A percentile compares a stretch with the other conserved stretches of the same genome.
phyloP scores from a whole-genome alignment of 176 grass and related monocot species.

The Phragmites australis region DNA sequence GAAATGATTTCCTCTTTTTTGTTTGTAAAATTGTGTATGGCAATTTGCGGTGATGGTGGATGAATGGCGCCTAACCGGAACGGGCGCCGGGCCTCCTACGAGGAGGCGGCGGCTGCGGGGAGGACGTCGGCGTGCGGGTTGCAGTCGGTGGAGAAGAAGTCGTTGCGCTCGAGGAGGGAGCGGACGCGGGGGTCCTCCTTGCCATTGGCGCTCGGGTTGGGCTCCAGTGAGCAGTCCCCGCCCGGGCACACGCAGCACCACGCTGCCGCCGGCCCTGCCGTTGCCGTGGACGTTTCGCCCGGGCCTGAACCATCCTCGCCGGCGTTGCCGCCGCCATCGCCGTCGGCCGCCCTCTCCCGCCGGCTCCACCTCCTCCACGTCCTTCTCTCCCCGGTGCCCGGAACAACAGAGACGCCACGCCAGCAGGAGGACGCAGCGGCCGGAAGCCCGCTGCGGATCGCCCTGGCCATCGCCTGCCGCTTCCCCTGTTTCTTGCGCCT shows the following conservation, averaged over 20 bases:
- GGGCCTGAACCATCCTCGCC: background rate
- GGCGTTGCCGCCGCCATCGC: background rate
- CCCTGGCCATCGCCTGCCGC: constrained; percentile 31
- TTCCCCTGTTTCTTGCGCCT: constrained; percentile 32
- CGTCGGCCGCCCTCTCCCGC: background rate
- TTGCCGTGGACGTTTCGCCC: background rate
- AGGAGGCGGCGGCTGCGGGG: background rate
- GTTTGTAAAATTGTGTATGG: constrained; percentile 1
- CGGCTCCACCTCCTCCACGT: background rate
- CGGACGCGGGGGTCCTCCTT: constrained; percentile 50
- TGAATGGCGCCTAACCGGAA: constrained; percentile 25
- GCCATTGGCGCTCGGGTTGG: constrained; percentile 56
- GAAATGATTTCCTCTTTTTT: background rate
- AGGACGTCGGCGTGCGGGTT: constrained; percentile 41
- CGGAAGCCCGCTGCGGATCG: constrained; percentile 39
- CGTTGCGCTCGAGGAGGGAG: constrained; percentile 50
- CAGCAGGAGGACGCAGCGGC: constrained; percentile 40
- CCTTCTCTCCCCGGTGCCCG: background rate
- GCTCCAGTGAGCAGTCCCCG: constrained; percentile 48
- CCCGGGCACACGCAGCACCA: constrained; percentile 52
- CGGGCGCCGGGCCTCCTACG: background rate
- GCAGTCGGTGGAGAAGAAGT: constrained; percentile 54
- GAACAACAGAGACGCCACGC: constrained; percentile 23
- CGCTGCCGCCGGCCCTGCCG: background rate
- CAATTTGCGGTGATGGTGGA: background rate